Evolutionary conservation across 2,329 filamentous ascomycete species (phyloP), one percentile per base, ranked within the genome.

Genomic region (Paraphaeosphaeria minitans): DNA sequence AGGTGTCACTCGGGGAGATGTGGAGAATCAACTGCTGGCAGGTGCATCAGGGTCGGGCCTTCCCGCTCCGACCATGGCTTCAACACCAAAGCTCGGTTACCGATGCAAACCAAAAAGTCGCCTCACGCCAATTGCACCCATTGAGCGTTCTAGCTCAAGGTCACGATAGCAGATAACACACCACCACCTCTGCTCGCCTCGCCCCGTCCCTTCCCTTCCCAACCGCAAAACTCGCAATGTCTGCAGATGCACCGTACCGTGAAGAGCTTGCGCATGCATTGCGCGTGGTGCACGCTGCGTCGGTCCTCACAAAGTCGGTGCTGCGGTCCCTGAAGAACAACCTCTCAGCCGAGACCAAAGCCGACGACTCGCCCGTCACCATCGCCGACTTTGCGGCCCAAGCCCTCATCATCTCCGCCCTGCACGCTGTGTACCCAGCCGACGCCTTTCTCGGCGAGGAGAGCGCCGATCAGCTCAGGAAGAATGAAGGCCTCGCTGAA

Each of bases 361-460:
- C 78, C 56, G 86, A 89, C 70, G 76, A 80, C 50, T 83, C 82
- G 0, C 86, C 86, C 24, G 87, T 89, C 52, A 88, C 87, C 0
- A 82, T 87, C 39, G 86, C 85, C 59, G 86, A 89, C 69, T 88
- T 88, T 67, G 86, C 84, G 42, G 83, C 84, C 2, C 86, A 89
- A 71, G 85, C 86, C 10, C 77, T 88, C 37, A 80, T 89, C 65
- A 87, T 87, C 65, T 79, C 78, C 56, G 81, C 84, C 29, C 75
- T 88, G 47, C 84, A 82, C 66, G 72, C 75, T 29, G 78, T 74
- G 48, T 88, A 86, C 63, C 85, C 85, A 0, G 61, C 73, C 2
- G 86, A 88, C 64, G 68, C 70, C n/a, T 87, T 88, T 62, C 77
- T 89, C 42, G 86, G 85, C 56, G 86, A 89, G 72, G 87, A 89